Base-by-base conservation (phyloP, 1,284 basidiomycete species). In the Cryptococcus sp. region DNA sequence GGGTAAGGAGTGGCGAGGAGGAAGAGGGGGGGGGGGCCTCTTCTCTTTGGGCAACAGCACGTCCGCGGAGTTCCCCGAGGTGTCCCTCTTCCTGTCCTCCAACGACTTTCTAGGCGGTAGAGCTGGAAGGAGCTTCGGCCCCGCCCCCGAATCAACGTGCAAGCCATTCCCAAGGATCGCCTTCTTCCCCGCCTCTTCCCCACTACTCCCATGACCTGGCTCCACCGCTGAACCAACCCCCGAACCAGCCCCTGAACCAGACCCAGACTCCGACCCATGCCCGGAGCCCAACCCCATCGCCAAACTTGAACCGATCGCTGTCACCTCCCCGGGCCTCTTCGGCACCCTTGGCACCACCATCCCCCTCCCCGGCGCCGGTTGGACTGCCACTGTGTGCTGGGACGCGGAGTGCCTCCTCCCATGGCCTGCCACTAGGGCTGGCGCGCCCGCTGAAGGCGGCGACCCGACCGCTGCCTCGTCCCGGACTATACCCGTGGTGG, bases 321-420 rank as follows among this genome's bases (percentile, higher is more conserved):
- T 71, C 12, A 71, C 66, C 39, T 72, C 66, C 15, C 73, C 75
- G 2, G 75, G 70, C 20, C 75, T 62, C 53, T 72, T 73, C 6
- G 67, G 68, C 15, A 77, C 66, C 21, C 69, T 33, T 9, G 75
- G 75, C 0, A 77, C 75, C 1, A 72, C 65, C 75, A 77, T 77
- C 15, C 61, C 61, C 43, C 56, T 61, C 11, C 62, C 64, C 2
- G 60, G 59, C 8, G 59, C 23, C 28, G 71, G 73, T 53, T 75
- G 73, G 15, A 52, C 55, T 12, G 49, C 57, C 1, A 73, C 65
- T 9, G 62, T 33, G 4, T 4, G 28, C 9, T 33, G 28, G 5
- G 28, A 33, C 5, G 28, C 28, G 4, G 28, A 33, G 28, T 33
- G 28, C 28, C 28, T 33, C 28, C 28, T 33, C 28, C 28, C 28